A percentile compares a stretch with the other conserved stretches of the same genome.
Evolutionary conservation across 1,139 yeast genomes (phyloP).

Genomic region (Blastobotrys aristatus): DNA sequence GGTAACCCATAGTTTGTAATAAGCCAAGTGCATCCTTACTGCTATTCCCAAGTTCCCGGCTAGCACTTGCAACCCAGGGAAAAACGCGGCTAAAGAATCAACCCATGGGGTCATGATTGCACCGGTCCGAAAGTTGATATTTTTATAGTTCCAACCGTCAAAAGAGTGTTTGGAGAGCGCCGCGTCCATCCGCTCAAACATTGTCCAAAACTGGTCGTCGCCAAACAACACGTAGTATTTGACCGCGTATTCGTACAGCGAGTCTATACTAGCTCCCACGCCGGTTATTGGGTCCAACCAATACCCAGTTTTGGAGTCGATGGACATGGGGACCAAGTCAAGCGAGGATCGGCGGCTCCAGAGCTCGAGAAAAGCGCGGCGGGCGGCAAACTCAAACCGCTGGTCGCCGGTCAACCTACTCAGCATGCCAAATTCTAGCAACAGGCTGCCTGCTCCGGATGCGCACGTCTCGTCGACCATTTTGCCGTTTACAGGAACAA

Average conservation of each 20-base stretch:
- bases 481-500: conserved; percentile 30
- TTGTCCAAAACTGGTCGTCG: conserved; percentile 53
- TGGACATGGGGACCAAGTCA: conserved; percentile 71
- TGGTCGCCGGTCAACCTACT: conserved; percentile 70
- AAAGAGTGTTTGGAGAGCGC: conserved; percentile 50
- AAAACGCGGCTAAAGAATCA: conserved; percentile 82
- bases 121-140: conserved; percentile 55
- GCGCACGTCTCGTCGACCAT: conserved; percentile 62
- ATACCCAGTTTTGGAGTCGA: conserved; percentile 53
- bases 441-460: conserved; percentile 81
- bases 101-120: conserved; percentile 58
- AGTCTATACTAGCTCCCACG: conserved; percentile 90
- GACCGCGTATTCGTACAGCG: conserved; percentile 83
- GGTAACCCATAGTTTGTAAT: conserved; percentile 70
- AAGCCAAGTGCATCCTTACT: conserved; percentile 55
- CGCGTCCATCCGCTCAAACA: conserved; percentile 56
- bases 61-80: conserved; percentile 78
- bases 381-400: conserved; percentile 59
- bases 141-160: conserved; percentile 55
- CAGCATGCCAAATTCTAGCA: conserved; percentile 70
- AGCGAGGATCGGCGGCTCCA: conserved; percentile 64
- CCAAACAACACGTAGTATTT: conserved; percentile 70
- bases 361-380: conserved; percentile 58
- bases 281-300: conserved; percentile 69
- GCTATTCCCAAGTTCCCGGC: conserved; percentile 74